Percentiles rank a stretch among this genome's conserved stretches.
These are phyloP conservation scores for Herpetomonas samuelpessoai DNA, from an alignment of 208 protist species.

Conservation along the genomic window DNA sequence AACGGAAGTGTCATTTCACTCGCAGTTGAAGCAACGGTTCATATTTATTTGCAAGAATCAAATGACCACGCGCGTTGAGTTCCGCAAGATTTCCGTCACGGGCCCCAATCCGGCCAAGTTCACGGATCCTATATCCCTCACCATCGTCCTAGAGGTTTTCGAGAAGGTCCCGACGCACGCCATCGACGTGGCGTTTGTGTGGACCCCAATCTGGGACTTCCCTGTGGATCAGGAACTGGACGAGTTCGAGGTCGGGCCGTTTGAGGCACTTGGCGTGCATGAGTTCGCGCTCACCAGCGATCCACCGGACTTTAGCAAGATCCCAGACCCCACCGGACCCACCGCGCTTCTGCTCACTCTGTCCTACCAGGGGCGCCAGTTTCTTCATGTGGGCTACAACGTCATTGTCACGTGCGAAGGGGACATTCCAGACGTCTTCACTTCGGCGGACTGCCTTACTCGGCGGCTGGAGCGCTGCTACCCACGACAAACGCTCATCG, in stretches of 20 bases:
- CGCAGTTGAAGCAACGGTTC: no score
- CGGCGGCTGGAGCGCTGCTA: constrained; percentile 58
- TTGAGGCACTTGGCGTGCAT: constrained; percentile 54
- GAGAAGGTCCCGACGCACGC: constrained; percentile 37
- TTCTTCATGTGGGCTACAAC: constrained; percentile 80
- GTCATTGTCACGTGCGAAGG: constrained; percentile 54
- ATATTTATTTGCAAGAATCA: no score
- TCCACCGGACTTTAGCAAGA: constrained; percentile 54
- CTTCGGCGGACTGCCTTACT: constrained; percentile 35
- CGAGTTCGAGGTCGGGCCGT: constrained; percentile 75
- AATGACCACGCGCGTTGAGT: constrained; percentile 59
- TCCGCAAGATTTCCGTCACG: constrained; percentile 45
- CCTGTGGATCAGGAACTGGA: constrained; percentile 76
- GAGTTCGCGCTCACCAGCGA: constrained; percentile 70
- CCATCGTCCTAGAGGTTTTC: constrained; percentile 64
- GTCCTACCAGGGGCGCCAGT: constrained; percentile 59
- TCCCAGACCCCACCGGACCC: constrained; percentile 78
- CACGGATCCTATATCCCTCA: constrained; percentile 43
- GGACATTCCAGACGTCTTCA: constrained; percentile 74
- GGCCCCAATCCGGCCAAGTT: constrained; percentile 47
- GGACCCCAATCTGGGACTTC: constrained; percentile 84
- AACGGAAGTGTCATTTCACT: no score
- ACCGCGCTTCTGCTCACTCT: constrained; percentile 73
- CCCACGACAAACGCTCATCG: constrained; percentile 28
- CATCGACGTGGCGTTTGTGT: constrained; percentile 75